Evolutionary conservation across 1,284 basidiomycete genomes (phyloP).

Genomic region (Gomphus bonarii): DNA sequence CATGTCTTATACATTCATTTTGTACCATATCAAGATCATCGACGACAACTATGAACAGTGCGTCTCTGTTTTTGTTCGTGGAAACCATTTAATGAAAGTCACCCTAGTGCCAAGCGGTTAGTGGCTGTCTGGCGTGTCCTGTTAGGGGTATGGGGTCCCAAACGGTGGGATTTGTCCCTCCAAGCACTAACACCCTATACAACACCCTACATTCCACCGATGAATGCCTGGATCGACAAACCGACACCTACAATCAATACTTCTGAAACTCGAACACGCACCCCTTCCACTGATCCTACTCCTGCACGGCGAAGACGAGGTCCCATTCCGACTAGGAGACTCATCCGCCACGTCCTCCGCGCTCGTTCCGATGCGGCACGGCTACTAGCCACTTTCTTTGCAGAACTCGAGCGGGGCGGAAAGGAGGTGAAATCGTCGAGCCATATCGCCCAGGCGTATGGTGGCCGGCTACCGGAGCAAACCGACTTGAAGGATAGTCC

Average conservation of each 20-base stretch:
- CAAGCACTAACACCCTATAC: conserved; percentile 64
- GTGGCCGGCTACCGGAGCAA: conserved; percentile 27
- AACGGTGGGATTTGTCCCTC: conserved; percentile 65
- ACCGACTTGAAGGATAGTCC: not conserved
- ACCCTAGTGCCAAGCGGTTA: conserved; percentile 62
- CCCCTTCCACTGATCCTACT: conserved; percentile 18
- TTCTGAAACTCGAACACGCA: conserved; percentile 13
- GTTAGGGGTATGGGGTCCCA: conserved; percentile 83
- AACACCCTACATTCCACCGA: conserved; percentile 49
- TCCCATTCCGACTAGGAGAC: conserved; percentile 61
- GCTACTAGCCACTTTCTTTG: conserved; percentile 60
- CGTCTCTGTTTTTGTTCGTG: conserved; percentile 20
- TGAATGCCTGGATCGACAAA: conserved; percentile 60
- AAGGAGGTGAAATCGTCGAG: conserved; percentile 41
- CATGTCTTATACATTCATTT: conserved; percentile 56
- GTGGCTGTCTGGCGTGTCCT: conserved; percentile 84
- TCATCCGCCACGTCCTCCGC: conserved; percentile 79
- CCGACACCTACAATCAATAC: conserved; percentile 21
- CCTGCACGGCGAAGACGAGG: conserved; percentile 31
- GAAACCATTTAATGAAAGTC: conserved; percentile 12
- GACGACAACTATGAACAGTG: conserved; percentile 79
- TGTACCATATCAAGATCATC: conserved; percentile 74
- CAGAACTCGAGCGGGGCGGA: conserved; percentile 46
- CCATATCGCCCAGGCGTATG: conserved; percentile 50
- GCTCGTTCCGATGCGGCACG: conserved; percentile 70